Conservation (phyloP, 1,139 yeast genomes). For the Saccharomyces hybrid region DNA sequence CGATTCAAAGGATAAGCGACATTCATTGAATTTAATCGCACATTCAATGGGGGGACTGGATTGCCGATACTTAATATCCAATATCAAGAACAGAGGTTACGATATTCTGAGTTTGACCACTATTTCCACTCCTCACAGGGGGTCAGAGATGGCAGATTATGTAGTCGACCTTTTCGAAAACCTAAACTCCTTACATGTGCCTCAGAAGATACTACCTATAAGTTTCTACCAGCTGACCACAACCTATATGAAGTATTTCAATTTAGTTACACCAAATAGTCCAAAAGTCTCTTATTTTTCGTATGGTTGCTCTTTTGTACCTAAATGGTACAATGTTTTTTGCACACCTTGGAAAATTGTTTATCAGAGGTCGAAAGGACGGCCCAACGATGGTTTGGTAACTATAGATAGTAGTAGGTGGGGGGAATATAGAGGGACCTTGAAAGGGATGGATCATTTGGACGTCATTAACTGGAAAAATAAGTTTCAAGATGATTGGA, state of each 20-base stretch:
- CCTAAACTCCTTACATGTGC: conserved; percentile 10
- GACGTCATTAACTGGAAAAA: conserved; percentile 83
- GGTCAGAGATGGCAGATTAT: conserved; percentile 77
- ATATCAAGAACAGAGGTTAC: conserved; percentile 41
- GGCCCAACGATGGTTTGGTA: conserved; percentile 79
- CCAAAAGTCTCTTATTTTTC: conserved; percentile 68
- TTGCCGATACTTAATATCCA: conserved; percentile 63
- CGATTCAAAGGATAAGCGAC: conserved; percentile 22
- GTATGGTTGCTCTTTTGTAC: conserved; percentile 69
- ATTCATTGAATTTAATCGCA: conserved; percentile 60
- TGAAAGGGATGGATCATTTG: conserved; percentile 73
- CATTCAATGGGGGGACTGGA: conserved; percentile 96
- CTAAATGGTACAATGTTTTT: conserved; percentile 57
- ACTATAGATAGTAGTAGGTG: conserved; percentile 71
- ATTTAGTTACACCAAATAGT: conserved; percentile 44
- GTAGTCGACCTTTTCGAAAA: conserved; percentile 36
- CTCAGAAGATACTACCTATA: conserved; percentile 33
- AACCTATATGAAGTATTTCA: conserved; percentile 45
- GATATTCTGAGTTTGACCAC: conserved; percentile 70
- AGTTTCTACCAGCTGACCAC: conserved; percentile 59
- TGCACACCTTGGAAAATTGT: conserved; percentile 57
- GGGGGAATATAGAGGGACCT: conserved; percentile 77
- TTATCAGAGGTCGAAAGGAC: conserved; percentile 35
- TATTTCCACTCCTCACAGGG: conserved; percentile 80
- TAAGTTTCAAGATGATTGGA: conserved; percentile 36